Percentiles rank a stretch among this genome's conserved stretches.
phyloP scores from a whole-genome alignment of 1,284 basidiomycete species.

The Austroboletus novae-zelandiae region DNA sequence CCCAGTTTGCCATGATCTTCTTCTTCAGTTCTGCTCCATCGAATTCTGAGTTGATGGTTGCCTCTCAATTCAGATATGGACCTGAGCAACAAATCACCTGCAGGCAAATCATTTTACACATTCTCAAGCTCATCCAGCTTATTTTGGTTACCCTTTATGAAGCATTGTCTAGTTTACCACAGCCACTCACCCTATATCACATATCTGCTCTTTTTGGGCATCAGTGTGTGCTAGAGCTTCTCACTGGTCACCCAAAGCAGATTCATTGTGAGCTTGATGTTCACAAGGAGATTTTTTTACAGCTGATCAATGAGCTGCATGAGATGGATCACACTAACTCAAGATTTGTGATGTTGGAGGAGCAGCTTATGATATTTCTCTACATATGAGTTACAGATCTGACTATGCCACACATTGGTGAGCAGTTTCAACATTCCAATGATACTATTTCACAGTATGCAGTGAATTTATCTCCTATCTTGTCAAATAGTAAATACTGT shows the following conservation, averaged over 20 bases:
- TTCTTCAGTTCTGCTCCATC: too few relatives aligned
- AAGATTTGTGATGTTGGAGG: not conserved
- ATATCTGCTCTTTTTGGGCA: constrained; percentile 15
- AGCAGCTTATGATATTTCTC: constrained; percentile 17
- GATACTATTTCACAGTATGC: not conserved
- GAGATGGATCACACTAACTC: too few relatives aligned
- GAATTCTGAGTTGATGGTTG: too few relatives aligned
- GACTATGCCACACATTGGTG: constrained; percentile 5
- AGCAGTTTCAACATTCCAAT: too few relatives aligned
- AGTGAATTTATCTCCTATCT: not conserved
- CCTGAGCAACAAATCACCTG: too few relatives aligned
- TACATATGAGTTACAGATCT: constrained; percentile 15
- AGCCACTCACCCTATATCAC: constrained; percentile 5
- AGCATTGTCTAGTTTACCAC: too few relatives aligned
- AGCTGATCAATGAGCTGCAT: not conserved
- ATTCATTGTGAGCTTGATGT: constrained; percentile 15
- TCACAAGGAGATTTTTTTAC: not conserved
- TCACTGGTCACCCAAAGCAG: constrained; percentile 14
- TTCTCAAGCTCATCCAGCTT: too few relatives aligned
- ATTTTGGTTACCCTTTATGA: too few relatives aligned
- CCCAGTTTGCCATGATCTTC: too few relatives aligned
- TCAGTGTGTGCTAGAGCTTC: constrained; percentile 18
- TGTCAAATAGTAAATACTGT: not conserved
- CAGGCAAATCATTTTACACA: too few relatives aligned
- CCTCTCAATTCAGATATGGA: too few relatives aligned